phyloP scores from a whole-genome alignment of 257 asterid species.

The Verbascum thapsus region DNA sequence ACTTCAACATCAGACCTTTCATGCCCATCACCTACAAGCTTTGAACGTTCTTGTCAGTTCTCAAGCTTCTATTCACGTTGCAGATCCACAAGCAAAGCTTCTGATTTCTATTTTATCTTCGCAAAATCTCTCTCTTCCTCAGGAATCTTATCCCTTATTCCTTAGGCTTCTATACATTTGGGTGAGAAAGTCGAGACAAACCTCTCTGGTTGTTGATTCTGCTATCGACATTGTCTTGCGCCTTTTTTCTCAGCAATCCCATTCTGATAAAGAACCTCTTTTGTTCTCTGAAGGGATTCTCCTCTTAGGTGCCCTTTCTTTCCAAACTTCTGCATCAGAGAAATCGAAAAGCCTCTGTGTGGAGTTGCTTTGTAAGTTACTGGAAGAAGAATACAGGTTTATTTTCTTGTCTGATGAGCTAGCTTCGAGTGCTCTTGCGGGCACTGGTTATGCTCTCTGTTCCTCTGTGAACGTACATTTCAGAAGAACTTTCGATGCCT shows the following conservation, averaged over 20 bases:
- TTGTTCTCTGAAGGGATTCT: slow-evolving; percentile 80
- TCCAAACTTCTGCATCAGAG: slow-evolving; percentile 56
- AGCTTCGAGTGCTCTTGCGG: slow-evolving; percentile 65
- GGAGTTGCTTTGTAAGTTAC: slow-evolving; percentile 63
- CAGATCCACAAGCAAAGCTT: slow-evolving; percentile 95
- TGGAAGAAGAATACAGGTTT: slow-evolving; percentile 51
- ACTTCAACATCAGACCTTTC: slow-evolving; percentile 52
- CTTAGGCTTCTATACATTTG: slow-evolving; percentile 79
- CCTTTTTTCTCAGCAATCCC: slow-evolving; percentile 45
- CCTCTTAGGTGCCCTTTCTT: slow-evolving; percentile 75
- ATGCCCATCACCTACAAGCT: slow-evolving; percentile 61
- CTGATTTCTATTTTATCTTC: slow-evolving; percentile 67
- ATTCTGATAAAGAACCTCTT: slow-evolving; percentile 37
- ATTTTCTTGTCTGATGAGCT: slow-evolving; percentile 53
- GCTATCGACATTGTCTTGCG: slow-evolving; percentile 47
- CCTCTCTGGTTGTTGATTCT: slow-evolving; percentile 55
- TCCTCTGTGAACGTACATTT: slow-evolving; percentile 50
- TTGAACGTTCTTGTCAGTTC: slow-evolving; percentile 56
- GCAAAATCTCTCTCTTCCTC: slow-evolving; percentile 49
- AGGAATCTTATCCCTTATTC: slow-evolving; percentile 66
- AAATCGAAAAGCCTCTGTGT: slow-evolving; percentile 62
- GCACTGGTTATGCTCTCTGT: slow-evolving; percentile 80
- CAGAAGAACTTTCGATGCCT: slow-evolving; percentile 48
- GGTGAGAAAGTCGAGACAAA: slow-evolving; percentile 81
- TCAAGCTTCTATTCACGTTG: slow-evolving; percentile 67